These are phyloP conservation scores for Monotropa hypopitys DNA, from an alignment of 179 eudicot species.

Conservation along the genomic window DNA sequence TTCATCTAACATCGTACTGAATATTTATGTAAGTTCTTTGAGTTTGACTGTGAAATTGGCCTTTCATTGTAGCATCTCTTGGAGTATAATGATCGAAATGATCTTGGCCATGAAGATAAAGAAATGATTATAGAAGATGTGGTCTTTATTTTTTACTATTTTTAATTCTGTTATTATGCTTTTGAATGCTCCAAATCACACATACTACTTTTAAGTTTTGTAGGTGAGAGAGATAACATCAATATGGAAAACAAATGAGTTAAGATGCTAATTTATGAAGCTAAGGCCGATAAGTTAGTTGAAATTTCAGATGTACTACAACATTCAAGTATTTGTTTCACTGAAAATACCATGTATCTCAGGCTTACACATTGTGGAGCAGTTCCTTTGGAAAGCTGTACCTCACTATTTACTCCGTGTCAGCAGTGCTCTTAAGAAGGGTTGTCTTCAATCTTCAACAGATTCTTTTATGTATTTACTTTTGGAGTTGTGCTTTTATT, in stretches of 20 bases:
- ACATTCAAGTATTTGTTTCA: background rate
- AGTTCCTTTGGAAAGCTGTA: slow-evolving; percentile 88
- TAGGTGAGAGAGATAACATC: slow-evolving; percentile 88
- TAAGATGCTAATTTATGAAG: slow-evolving; percentile 94
- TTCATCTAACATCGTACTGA: background rate
- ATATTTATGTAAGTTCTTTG: background rate
- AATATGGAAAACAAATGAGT: slow-evolving; percentile 93
- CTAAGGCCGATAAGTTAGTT: slow-evolving; percentile 56
- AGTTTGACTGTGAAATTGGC: background rate
- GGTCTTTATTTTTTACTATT: slow-evolving; percentile 25
- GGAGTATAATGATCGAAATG: slow-evolving; percentile 73
- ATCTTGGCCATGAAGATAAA: slow-evolving; percentile 67
- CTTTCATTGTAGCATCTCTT: slow-evolving; percentile 59
- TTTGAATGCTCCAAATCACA: background rate
- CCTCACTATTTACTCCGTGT: slow-evolving; percentile 87
- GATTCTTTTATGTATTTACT: background rate
- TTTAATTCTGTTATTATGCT: background rate
- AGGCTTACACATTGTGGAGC: slow-evolving; percentile 87
- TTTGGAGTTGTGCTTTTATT: background rate
- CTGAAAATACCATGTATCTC: background rate
- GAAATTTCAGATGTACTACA: background rate
- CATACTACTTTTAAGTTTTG: slow-evolving; percentile 1
- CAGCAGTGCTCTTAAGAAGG: slow-evolving; percentile 87
- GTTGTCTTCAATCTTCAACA: slow-evolving; percentile 11
- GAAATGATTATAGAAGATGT: slow-evolving; percentile 88